Evolutionary conservation across 1,284 basidiomycete genomes (phyloP), one percentile per base, ranked within the genome.

Genomic region (Pseudozyma tsukubaensis): DNA sequence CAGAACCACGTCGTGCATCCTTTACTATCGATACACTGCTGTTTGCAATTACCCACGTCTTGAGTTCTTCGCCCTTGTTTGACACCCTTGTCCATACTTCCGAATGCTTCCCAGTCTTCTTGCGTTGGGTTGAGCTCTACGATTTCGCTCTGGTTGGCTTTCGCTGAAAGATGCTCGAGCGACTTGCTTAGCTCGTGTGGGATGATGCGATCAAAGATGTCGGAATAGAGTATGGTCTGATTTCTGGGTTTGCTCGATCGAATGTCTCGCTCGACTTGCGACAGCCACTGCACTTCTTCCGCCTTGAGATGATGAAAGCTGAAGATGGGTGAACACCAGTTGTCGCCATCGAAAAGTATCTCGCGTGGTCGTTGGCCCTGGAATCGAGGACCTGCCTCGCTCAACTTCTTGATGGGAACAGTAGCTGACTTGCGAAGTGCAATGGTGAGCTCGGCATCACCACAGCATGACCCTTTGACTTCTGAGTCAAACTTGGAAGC

Each of bases 391-490:
- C 65, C 71, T 6, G 61, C 34, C 5, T 55, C 50, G 16, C 19
- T 53, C 12, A 68, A n/a, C 9, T 53, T 18, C 9, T 61, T 35
- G 48, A 73, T 53, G 16, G 43, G 37, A 10, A 10, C n/a, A 2
- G 50, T 58, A 1, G 56, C 65, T 0, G 56, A 53, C 16, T 60
- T 59, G 3, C 71, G 53, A 11, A 73, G 14, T 0, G 71, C 71
- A 14, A 61, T 69, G 24, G 50, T 64, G 12, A 73, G 37, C 54
- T 73, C 71, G 5, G 60, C 71, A 58, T 73, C 71, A 3, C 71
- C 71, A 18, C 71, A 73, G 39, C 71, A 73, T 3, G 60, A 64
- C 9, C 4, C 34, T 5, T 58, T 53, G 10, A 73, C 61, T 8
- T 42, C 44, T 1, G 19, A 24, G 16, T 73, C 71, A 24, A 63